Evolutionary conservation across 805 yeast genomes (phyloP), one percentile per base, ranked within the genome.

Genomic region (Grigorovia yakushimaensis): DNA sequence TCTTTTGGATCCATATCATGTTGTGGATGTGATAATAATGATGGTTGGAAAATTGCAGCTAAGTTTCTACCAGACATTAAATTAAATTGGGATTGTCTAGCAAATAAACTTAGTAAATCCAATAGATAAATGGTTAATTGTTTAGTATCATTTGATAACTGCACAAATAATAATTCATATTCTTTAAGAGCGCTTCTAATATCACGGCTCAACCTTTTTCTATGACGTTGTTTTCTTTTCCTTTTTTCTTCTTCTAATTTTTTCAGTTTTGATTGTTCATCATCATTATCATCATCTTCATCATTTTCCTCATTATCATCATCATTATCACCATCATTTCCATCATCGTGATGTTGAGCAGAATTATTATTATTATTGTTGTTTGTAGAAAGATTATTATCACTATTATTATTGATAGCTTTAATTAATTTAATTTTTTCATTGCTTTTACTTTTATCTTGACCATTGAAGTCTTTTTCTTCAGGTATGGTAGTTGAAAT

Each of bases 11-110:
- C 78, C 81, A 91, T 78, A 61, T 89, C 96, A 64, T 93, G 97
- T 54, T 75, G 77, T 5, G 96, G 95, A 64, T 91, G 98, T 9
- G 95, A 84, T 46, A 93, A 71, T 17, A 93, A 80, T n/a, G 96
- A 85, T 3, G 98, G 98, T 68, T 93, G 98, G 69, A 93, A 93
- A 48, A 93, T 86, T 1, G 98, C 96, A 1, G 98, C 95, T 53
- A 93, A 70, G 62, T 93, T 93, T 56, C 88, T 78, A 1, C 95
- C 86, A 1, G 96, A 81, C 99, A 93, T 93, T 53, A 87, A 71
- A 62, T 89, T 93, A 50, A 78, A 78, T 44, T 76, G 77, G 15
- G 94, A 75, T 58, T 84, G 82, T 49, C 83, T 78, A 40, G 88
- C 84, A 58, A 93, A 94, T 68, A 88, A 77, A 13, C 95, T 83